Evolutionary conservation across 176 grass and related monocot species (phyloP).

Genomic region (Saccharum spontaneum): DNA sequence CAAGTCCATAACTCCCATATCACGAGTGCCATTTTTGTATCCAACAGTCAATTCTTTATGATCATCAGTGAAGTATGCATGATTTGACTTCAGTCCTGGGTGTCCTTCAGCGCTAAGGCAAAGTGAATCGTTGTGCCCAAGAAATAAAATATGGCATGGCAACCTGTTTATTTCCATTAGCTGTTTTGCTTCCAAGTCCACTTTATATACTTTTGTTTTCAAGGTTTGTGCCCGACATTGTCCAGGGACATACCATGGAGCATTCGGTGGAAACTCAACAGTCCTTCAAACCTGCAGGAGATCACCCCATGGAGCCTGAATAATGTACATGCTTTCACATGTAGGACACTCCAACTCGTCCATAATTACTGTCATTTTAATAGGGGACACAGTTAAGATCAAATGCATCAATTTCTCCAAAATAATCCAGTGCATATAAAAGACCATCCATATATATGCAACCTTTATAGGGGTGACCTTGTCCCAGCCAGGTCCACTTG

Average conservation of each 20-base stretch:
- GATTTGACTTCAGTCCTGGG: background rate
- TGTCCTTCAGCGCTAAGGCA: background rate
- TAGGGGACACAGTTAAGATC: background rate
- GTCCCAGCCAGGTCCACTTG: background rate
- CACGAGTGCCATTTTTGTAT: background rate
- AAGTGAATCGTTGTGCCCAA: conserved; percentile 1
- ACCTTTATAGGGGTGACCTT: background rate
- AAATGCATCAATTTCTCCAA: background rate
- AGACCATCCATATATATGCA: background rate
- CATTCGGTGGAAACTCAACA: background rate
- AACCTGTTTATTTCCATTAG: background rate
- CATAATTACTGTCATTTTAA: background rate
- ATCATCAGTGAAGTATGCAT: conserved; percentile 19
- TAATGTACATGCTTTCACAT: background rate
- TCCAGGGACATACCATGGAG: background rate
- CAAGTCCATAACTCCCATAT: background rate
- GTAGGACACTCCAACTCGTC: background rate
- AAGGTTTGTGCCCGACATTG: background rate
- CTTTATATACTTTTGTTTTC: background rate
- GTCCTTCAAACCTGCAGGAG: conserved; percentile 13
- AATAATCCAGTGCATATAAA: background rate
- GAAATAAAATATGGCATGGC: background rate
- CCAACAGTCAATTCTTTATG: background rate
- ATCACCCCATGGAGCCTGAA: conserved; percentile 13
- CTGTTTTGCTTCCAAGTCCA: background rate